Percentiles rank a stretch among this genome's conserved stretches.
Evolutionary conservation across 1,284 basidiomycete species (phyloP).

Genomic region (Cryptococcus sp.): DNA sequence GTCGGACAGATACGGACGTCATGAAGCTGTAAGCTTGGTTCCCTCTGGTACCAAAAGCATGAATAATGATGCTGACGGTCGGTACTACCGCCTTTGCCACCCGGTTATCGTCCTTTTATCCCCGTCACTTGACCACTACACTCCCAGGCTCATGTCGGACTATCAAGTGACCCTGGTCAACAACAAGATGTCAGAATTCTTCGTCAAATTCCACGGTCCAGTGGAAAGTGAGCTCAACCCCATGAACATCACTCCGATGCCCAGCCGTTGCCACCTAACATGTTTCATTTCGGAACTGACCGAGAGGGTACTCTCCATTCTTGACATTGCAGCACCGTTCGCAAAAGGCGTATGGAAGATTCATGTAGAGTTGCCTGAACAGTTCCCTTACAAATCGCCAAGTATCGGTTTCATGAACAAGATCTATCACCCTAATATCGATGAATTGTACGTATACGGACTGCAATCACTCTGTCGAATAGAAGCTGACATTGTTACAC

Average conservation of each 20-base stretch:
- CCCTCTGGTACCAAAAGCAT: background rate
- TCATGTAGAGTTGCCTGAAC: slow-evolving; percentile 97
- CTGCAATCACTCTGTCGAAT: background rate
- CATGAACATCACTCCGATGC: background rate
- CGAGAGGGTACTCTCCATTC: background rate
- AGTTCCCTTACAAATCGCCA: slow-evolving; percentile 98
- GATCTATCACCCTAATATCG: slow-evolving; percentile 99
- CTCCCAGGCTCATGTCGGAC: slow-evolving; percentile 85
- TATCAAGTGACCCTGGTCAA: slow-evolving; percentile 96
- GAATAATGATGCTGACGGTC: slow-evolving; percentile 8
- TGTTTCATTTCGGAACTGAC: slow-evolving; percentile 5
- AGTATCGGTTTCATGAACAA: slow-evolving; percentile 99
- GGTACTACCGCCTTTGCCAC: slow-evolving; percentile 12
- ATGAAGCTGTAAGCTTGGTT: slow-evolving; percentile 84
- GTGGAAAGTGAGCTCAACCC: slow-evolving; percentile 74
- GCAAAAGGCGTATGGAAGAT: slow-evolving; percentile 98
- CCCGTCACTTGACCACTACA: slow-evolving; percentile 10
- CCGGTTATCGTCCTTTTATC: slow-evolving; percentile 1
- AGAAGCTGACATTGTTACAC: slow-evolving; percentile 22
- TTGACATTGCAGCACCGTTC: slow-evolving; percentile 74
- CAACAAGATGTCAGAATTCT: slow-evolving; percentile 99
- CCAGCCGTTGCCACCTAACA: slow-evolving; percentile 7
- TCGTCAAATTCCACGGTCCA: slow-evolving; percentile 92
- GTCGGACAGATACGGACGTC: slow-evolving; percentile 97
- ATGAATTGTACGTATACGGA: slow-evolving; percentile 72